Conservation (phyloP, 2,329 filamentous ascomycete species). For the Venturia effusa region DNA sequence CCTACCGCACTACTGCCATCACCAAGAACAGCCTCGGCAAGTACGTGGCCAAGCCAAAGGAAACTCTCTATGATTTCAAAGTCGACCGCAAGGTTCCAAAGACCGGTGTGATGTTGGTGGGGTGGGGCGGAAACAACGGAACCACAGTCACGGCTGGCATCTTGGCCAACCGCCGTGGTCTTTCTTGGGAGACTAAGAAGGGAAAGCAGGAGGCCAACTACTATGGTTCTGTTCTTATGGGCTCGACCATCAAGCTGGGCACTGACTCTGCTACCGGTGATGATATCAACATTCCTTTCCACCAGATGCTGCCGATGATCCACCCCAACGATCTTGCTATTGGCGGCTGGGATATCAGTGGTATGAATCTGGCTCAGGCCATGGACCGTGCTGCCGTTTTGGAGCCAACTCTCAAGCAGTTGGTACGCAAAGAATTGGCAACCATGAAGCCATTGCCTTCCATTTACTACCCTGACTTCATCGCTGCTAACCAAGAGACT, state of each 20-base stretch:
- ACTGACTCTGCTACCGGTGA: conserved; percentile 70
- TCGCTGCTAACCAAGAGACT: conserved; percentile 95
- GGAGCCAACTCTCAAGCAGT: conserved; percentile 83
- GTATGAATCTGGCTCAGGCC: conserved; percentile 74
- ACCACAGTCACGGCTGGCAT: conserved; percentile 95
- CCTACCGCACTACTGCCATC: conserved; percentile 87
- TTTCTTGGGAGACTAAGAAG: conserved; percentile 90
- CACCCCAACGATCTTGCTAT: conserved; percentile 93
- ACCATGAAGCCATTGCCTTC: conserved; percentile 80
- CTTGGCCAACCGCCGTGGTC: conserved; percentile 79
- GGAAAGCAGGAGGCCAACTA: conserved; percentile 82
- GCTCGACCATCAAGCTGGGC: conserved; percentile 93
- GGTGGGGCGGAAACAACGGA: conserved; percentile 97
- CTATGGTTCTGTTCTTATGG: conserved; percentile 96
- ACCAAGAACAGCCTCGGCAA: conserved; percentile 60
- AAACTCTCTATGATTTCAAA: conserved; percentile 95
- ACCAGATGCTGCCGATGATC: conserved; percentile 87
- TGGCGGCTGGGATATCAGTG: conserved; percentile 96
- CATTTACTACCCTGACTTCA: conserved; percentile 99
- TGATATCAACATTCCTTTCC: conserved; percentile 95
- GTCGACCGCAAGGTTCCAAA: conserved; percentile 88
- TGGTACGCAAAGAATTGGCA: conserved; percentile 88
- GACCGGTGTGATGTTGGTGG: conserved; percentile 93
- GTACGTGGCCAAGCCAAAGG: conserved; percentile 73
- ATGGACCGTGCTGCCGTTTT: conserved; percentile 96